Evolutionary conservation across 2,329 filamentous ascomycete species (phyloP), one percentile per base, ranked within the genome.

Genomic region (Penicillium decumbens): DNA sequence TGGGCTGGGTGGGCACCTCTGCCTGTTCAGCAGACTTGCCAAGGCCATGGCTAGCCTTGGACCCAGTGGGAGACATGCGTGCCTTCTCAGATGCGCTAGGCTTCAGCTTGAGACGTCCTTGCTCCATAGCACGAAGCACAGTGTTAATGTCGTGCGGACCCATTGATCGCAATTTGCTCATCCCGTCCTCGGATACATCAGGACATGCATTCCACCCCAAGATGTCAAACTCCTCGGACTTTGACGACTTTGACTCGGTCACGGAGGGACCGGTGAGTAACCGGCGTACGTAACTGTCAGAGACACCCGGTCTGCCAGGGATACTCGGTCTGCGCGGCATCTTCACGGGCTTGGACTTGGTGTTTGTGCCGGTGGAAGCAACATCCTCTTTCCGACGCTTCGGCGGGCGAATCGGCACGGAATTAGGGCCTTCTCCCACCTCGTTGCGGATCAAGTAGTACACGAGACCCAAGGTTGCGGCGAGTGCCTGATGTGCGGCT

Each of bases 401-500:
- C 2, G 62, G 62, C 7, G 67, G 62, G n/a, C 64, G 60, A 20
- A 53, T 40, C 20, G 60, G 55, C n/a, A 66, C 49, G 8, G 59
- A 45, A 42, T 60, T 53, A 3, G 63, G 63, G 3, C 63, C 64
- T 45, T 71, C 68, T 4, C 69, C 68, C 6, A 69, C 65, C 52
- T 71, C 67, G 33, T 72, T 72, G 13, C 66, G 66, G 41, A 72
- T 72, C 54, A 72, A 71, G 54, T 67, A 69, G 46, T 72, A 72
- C 1, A 71, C 65, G n/a, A 72, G 53, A 35, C 70, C 70, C 20
- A 72, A 42, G 1, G 66, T 71, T 9, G 69, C 69, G 20, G 69
- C 70, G 6, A 72, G 57, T 9, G 69, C 69, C 47, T 72, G 69
- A 48, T 71, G 70, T 27, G 68, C 69, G 13, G 68, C 65, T 49